Evolutionary conservation across 306 rosid genomes (phyloP).

Genomic region (Acacia confusa): DNA sequence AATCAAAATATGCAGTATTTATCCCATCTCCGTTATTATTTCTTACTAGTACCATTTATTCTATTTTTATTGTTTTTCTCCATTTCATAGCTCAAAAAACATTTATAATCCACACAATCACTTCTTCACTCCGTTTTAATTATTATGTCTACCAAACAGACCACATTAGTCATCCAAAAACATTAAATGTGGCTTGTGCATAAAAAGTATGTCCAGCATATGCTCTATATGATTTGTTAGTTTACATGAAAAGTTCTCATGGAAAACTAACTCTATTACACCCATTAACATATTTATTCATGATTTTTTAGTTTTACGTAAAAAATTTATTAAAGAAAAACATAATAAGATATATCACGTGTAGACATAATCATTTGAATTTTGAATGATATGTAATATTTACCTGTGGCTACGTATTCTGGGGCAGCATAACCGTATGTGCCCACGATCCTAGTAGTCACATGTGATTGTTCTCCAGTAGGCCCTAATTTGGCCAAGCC

Average conservation of each 20-base stretch:
- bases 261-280: neutral
- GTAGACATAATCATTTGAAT: neutral
- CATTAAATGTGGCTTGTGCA: neutral
- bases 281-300: neutral
- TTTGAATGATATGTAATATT: neutral
- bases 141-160: too few relatives aligned
- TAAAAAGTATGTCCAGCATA: neutral
- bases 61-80: neutral
- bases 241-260: neutral
- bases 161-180: too few relatives aligned
- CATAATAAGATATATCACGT: neutral
- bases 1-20: neutral
- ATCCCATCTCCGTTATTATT: neutral
- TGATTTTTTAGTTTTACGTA: neutral
- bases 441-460: constrained; percentile 80
- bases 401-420: constrained; percentile 86
- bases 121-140: neutral
- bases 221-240: neutral
- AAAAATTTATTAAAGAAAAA: neutral
- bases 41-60: neutral
- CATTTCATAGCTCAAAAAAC: neutral
- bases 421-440: constrained; percentile 92
- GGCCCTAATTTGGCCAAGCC: constrained; percentile 90
- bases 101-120: neutral
- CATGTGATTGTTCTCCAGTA: constrained; percentile 70